A percentile compares a stretch with the other conserved stretches of the same genome.
Conservation (phyloP, 2,329 filamentous ascomycete genomes). For the Xylaria sp. region DNA sequence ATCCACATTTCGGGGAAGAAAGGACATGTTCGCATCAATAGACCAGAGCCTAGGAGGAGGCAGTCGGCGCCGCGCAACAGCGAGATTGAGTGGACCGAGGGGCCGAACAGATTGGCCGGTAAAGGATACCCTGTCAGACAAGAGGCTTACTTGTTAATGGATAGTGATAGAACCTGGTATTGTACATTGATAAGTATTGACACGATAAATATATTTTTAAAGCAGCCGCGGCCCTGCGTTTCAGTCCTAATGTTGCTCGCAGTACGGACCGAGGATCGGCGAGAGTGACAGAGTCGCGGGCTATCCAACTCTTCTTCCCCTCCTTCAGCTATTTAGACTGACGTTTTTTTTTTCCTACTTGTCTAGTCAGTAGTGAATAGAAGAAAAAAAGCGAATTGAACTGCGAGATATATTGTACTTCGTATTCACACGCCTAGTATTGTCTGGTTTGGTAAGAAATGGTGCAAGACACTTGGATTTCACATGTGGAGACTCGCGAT, state of each 20-base stretch:
- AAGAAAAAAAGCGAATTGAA: background rate
- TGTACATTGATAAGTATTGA: slow-evolving; percentile 18
- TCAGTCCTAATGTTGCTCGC: background rate
- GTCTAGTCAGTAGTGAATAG: too few species aligned
- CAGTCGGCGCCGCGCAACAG: slow-evolving; percentile 9
- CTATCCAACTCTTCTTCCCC: background rate
- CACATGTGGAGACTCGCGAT: slow-evolving; percentile 5
- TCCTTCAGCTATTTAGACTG: background rate
- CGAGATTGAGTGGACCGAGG: slow-evolving; percentile 16
- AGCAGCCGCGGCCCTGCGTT: background rate
- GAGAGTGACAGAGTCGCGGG: background rate
- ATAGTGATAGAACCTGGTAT: slow-evolving; percentile 16
- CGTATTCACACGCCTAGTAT: background rate
- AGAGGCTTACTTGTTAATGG: slow-evolving; percentile 16
- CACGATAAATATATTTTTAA: slow-evolving; percentile 8
- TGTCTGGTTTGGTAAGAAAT: too few species aligned
- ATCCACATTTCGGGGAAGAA: slow-evolving; percentile 31
- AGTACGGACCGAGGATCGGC: background rate
- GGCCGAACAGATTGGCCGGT: slow-evolving; percentile 17
- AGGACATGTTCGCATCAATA: slow-evolving; percentile 36
- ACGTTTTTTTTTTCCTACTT: background rate
- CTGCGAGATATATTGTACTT: background rate
- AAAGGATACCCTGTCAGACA: slow-evolving; percentile 16
- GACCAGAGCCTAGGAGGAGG: slow-evolving; percentile 35
- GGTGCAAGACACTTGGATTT: background rate